Evolutionary conservation across 2,329 filamentous ascomycete genomes (phyloP).

Genomic region (Diaporthe vaccinii): DNA sequence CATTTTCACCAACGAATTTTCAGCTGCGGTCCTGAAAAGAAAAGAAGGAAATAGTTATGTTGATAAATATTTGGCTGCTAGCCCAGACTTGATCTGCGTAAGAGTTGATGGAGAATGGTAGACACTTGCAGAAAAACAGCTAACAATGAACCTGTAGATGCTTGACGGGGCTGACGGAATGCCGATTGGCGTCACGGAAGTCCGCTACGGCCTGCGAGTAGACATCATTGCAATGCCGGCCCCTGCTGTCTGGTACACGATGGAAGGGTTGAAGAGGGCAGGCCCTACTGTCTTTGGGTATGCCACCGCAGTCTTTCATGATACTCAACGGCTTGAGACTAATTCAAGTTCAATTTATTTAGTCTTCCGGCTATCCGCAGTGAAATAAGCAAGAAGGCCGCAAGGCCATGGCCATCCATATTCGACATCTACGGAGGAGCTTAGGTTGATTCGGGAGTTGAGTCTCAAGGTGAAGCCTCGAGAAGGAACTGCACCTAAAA

Average conservation of each 20-base stretch:
- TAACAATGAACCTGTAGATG: background rate
- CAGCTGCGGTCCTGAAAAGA: background rate
- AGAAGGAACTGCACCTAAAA: no score
- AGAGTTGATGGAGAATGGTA: background rate
- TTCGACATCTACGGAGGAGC: background rate
- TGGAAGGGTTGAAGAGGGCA: constrained; percentile 5
- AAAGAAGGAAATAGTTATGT: background rate
- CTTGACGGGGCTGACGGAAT: constrained; percentile 20
- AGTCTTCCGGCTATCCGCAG: background rate
- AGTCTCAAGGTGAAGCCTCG: background rate
- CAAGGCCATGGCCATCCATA: constrained; percentile 10
- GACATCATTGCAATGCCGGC: constrained; percentile 17
- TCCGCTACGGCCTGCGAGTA: background rate
- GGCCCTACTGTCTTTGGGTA: constrained; percentile 24
- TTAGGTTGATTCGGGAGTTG: no score
- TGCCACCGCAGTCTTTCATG: background rate
- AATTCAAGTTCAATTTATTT: rapidly evolving
- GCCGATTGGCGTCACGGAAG: constrained; percentile 23
- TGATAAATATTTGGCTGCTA: background rate
- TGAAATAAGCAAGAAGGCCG: background rate
- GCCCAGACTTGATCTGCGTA: constrained; percentile 18
- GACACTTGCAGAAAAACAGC: rapidly evolving
- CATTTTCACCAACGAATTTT: constrained; percentile 9
- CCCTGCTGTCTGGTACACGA: background rate
- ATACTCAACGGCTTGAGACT: background rate